Evolutionary conservation across 2,329 filamentous ascomycete genomes (phyloP), one percentile per base, ranked within the genome.

Genomic region (Magnaporthiopsis incrustans): DNA sequence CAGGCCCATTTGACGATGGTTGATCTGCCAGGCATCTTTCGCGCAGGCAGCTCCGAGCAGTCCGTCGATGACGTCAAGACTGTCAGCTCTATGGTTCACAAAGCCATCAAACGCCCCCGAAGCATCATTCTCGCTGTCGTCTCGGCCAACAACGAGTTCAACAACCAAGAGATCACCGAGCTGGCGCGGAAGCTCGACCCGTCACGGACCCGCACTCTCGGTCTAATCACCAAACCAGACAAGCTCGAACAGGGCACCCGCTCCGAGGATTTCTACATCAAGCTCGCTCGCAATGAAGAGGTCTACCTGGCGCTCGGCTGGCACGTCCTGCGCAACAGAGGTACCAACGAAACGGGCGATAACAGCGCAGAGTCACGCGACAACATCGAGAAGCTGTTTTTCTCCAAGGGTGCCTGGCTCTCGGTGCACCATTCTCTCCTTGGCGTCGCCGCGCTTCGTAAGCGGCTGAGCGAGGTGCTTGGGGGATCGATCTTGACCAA

Each of bases 51-150:
- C n/a, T 77, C 78, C 53, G 71, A 78, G 1, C 79, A 85, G 67
- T 78, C 77, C 1, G 73, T 72, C 4, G 69, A 70, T 2, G 81
- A 82, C 60, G 76, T 79, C 1, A 71, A 77, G 3, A 66, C 80
- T 1, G 80, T 87, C 7, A 67, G 73, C 7, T 69, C 78, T 0
- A 73, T 87, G 14, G 81, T 86, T 1, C 68, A 78, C 2, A 71
- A 71, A 0, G 90, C 90, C 70, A 86, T 90, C 77, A 71, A 73
- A 26, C 77, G 82, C 14, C 73, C 76, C 0, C 75, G 84, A 6
- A 88, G 80, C 67, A 85, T 89, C 64, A 85, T 88, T 2, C 76
- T 89, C 1, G 82, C 84, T 1, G 81, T 87, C 0, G 77, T 88
- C 0, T 82, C 80, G 0, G 84, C 83, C 1, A 82, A 81, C 62